Conservation (phyloP, 345 rosid genomes). For the Ricinus communis region DNA sequence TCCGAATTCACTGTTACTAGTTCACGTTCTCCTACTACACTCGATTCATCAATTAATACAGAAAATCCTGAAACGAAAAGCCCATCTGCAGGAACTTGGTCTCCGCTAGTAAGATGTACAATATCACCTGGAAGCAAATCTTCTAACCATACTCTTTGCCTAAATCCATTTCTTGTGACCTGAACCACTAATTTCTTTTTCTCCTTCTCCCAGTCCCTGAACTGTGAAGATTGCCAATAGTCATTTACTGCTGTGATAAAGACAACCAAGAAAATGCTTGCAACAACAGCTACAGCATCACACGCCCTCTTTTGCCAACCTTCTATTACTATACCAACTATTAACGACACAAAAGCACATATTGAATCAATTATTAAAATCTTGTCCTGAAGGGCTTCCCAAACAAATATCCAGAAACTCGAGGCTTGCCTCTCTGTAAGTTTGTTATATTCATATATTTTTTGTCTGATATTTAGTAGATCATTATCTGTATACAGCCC, state of each 20-base stretch:
- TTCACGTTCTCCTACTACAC: constrained; percentile 81
- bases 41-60: constrained; percentile 69
- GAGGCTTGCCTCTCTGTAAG: too few relatives aligned
- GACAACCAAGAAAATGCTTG: constrained; percentile 74
- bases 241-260: constrained; percentile 78
- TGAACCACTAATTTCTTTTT: constrained; percentile 74
- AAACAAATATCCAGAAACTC: constrained; percentile 67
- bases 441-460: too few relatives aligned
- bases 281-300: constrained; percentile 80
- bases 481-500: constrained; percentile 50
- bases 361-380: constrained; percentile 72
- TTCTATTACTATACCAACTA: constrained; percentile 79
- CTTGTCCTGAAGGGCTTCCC: constrained; percentile 92
- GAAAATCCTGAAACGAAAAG: constrained; percentile 76
- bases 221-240: constrained; percentile 78
- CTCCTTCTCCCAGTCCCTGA: constrained; percentile 73
- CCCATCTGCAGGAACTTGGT: constrained; percentile 88
- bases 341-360: constrained; percentile 72
- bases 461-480: not conserved
- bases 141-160: constrained; percentile 73
- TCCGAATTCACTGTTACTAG: constrained; percentile 56
- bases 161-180: constrained; percentile 68
- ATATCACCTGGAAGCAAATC: constrained; percentile 82
- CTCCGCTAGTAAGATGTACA: constrained; percentile 76
- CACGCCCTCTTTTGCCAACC: constrained; percentile 88